Percentiles rank a stretch among this genome's conserved stretches.
phyloP scores from a whole-genome alignment of 192 early-diverging fungal genomes.

The Coemansia sp. region DNA sequence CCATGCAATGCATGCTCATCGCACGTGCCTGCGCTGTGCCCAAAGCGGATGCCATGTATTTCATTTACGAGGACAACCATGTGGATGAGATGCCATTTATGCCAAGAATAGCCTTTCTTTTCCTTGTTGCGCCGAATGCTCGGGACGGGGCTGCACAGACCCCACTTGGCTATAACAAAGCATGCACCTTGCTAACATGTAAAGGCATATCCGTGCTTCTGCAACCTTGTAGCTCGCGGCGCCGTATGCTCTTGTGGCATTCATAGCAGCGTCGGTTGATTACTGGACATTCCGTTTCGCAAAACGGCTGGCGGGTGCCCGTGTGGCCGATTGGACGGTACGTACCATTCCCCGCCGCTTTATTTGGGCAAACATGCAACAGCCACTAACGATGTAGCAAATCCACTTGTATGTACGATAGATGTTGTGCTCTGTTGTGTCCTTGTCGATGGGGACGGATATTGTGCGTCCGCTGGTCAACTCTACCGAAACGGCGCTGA shows the following conservation, averaged over 20 bases:
- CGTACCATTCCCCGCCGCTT: conserved; percentile 13
- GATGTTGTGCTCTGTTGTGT: conserved; percentile 49
- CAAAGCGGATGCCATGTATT: too few relatives aligned
- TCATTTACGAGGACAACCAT: too few relatives aligned
- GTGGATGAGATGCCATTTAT: too few relatives aligned
- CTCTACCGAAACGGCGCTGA: conserved; percentile 73
- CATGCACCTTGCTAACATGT: conserved; percentile 19
- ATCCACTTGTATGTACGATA: too few relatives aligned
- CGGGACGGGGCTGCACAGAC: too few relatives aligned
- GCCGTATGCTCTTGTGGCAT: conserved; percentile 75
- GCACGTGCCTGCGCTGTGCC: too few relatives aligned
- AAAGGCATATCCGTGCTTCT: neutral
- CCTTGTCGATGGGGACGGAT: conserved; percentile 66
- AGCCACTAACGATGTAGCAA: too few relatives aligned
- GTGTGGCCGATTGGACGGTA: conserved; percentile 64
- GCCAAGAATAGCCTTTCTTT: too few relatives aligned
- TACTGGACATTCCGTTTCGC: conserved; percentile 76
- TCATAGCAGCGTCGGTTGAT: conserved; percentile 74
- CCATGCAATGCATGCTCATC: too few relatives aligned
- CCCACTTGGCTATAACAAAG: neutral
- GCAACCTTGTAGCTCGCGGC: conserved; percentile 56
- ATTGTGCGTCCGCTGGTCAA: conserved; percentile 69
- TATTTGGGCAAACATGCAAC: too few relatives aligned
- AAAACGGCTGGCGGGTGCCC: conserved; percentile 60
- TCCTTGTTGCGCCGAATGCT: neutral